Evolutionary conservation across 2,329 filamentous ascomycete genomes (phyloP).

Genomic region (Aureobasidium sp.): DNA sequence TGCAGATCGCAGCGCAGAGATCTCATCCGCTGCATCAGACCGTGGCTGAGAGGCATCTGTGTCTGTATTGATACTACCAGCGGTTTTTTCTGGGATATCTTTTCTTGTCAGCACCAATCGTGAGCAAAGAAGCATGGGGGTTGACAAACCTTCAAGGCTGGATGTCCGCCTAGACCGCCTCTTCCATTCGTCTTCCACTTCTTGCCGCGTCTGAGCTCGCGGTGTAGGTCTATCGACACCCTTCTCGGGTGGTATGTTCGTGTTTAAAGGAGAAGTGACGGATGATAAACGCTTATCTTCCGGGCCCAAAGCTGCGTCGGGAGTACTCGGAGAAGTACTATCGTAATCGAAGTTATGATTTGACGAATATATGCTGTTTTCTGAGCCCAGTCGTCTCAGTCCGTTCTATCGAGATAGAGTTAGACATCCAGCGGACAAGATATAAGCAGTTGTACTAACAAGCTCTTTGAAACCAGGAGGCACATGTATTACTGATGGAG

Average conservation of each 20-base stretch:
- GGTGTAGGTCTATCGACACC: slow-evolving; percentile 61
- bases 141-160: slow-evolving; percentile 62
- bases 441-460: slow-evolving; percentile 43
- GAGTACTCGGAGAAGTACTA: slow-evolving; percentile 29
- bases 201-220: slow-evolving; percentile 71
- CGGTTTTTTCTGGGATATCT: slow-evolving; percentile 24
- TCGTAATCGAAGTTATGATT: slow-evolving; percentile 25
- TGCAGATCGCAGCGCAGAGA: slow-evolving; percentile 62
- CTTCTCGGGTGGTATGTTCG: slow-evolving; percentile 52
- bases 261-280: slow-evolving; percentile 60
- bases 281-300: slow-evolving; percentile 21
- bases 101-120: slow-evolving; percentile 12
- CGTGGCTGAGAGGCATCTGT: neutral
- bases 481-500: slow-evolving; percentile 84
- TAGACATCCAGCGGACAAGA: neutral
- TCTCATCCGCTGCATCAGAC: slow-evolving; percentile 33
- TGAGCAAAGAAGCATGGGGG: neutral
- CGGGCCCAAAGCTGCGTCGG: slow-evolving; percentile 24
- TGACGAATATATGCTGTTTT: slow-evolving; percentile 19
- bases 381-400: slow-evolving; percentile 14
- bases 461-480: slow-evolving; percentile 75
- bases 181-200: slow-evolving; percentile 53
- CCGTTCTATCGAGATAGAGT: neutral
- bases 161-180: slow-evolving; percentile 52
- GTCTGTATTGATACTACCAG: neutral